Percentiles rank a stretch among this genome's conserved stretches.
Evolutionary conservation across 345 rosid species (phyloP).

Genomic region (Eutrema yunnanense): DNA sequence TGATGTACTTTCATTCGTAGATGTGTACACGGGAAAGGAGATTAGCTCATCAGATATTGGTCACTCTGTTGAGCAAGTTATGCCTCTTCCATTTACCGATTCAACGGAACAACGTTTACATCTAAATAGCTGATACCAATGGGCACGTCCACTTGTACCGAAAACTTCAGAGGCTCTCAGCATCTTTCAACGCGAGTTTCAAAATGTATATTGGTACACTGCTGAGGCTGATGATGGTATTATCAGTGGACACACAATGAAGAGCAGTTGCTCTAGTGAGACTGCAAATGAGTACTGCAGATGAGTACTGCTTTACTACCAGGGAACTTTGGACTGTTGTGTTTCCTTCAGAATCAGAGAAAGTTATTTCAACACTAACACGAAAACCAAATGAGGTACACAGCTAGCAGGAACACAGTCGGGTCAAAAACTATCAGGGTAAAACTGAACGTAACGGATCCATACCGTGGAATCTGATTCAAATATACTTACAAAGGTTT

Average conservation of each 20-base stretch:
- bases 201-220: constrained; percentile 87
- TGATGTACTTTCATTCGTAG: constrained; percentile 75
- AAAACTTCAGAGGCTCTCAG: constrained; percentile 61
- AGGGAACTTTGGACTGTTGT: constrained; percentile 84
- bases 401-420: too few species aligned
- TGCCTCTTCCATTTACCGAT: constrained; percentile 69
- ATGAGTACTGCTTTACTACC: constrained; percentile 75
- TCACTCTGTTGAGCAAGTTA: constrained; percentile 75
- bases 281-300: constrained; percentile 20
- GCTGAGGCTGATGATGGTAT: constrained; percentile 61
- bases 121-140: constrained; percentile 58
- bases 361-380: constrained; percentile 65
- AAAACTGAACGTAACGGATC: too few species aligned
- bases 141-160: constrained; percentile 71
- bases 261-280: constrained; percentile 50
- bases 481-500: too few species aligned
- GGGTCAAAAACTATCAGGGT: too few species aligned
- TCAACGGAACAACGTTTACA: constrained; percentile 86
- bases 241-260: constrained; percentile 72
- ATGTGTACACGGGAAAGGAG: constrained; percentile 82
- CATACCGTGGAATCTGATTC: too few species aligned
- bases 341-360: constrained; percentile 85
- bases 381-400: constrained; percentile 79
- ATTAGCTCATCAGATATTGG: constrained; percentile 44
- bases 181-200: constrained; percentile 59